Evolutionary conservation across 1,284 basidiomycete species (phyloP).

Genomic region (Schizopora paradoxa): DNA sequence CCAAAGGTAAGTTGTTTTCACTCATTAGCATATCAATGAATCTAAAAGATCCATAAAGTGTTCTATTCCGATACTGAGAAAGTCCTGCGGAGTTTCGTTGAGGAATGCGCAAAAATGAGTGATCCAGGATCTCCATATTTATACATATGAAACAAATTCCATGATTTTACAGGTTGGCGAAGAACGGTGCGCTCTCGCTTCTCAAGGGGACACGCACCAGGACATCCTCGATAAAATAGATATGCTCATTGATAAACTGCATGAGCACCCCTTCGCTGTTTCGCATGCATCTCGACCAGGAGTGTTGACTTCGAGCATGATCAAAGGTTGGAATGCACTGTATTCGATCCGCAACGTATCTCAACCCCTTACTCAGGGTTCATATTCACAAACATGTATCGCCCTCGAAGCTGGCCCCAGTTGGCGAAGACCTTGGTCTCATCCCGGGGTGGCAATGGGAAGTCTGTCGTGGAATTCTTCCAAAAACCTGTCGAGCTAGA

Average conservation of each 20-base stretch:
- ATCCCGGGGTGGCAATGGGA: slow-evolving; percentile 21
- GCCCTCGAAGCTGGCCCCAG: slow-evolving; percentile 21
- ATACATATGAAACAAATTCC: background rate
- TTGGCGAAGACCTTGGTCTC: slow-evolving; percentile 19
- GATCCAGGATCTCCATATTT: background rate
- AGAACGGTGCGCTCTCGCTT: slow-evolving; percentile 22
- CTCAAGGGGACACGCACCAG: slow-evolving; percentile 14
- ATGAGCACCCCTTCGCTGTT: slow-evolving; percentile 22
- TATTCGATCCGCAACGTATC: no score
- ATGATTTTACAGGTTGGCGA: slow-evolving; percentile 22
- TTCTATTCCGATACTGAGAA: slow-evolving; percentile 22
- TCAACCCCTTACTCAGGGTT: slow-evolving; percentile 12
- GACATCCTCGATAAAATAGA: slow-evolving; percentile 19
- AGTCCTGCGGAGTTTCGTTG: slow-evolving; percentile 22
- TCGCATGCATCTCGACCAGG: slow-evolving; percentile 21
- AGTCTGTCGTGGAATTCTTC: slow-evolving; percentile 15
- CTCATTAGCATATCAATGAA: background rate
- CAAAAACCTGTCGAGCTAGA: slow-evolving; percentile 20
- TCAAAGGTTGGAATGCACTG: slow-evolving; percentile 14
- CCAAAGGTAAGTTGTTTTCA: slow-evolving; percentile 18
- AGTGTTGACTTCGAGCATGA: slow-evolving; percentile 22
- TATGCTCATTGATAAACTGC: slow-evolving; percentile 19
- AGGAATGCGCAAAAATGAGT: slow-evolving; percentile 21
- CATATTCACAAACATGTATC: slow-evolving; percentile 21
- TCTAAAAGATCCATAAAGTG: background rate